Base-by-base conservation (phyloP, 2,329 filamentous ascomycete genomes). In the Arthrinium phaeospermum region DNA sequence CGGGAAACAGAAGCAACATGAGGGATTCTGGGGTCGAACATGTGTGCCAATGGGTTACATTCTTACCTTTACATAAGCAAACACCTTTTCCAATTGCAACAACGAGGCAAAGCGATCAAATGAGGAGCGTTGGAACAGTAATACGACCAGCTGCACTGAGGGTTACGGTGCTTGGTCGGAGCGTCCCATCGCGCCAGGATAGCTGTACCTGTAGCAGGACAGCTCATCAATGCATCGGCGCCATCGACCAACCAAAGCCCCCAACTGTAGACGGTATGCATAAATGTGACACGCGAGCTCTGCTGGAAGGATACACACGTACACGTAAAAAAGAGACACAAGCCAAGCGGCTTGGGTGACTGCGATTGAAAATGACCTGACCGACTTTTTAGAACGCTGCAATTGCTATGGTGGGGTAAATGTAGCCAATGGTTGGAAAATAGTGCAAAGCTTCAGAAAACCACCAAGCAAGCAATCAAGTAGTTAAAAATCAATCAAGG, bases 401-500 rank as follows among this genome's bases (percentile, higher is more conserved):
- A 37, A 64, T 64, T 64, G 57, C 57, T 41, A 64, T 64, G 22
- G 57, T 64, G 57, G 57, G 57, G 57, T 24, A 64, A 37, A 37
- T 19, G 14, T 19, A 14, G 41, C 13, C 57, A n/a, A 13, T n/a
- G 27, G 51, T 27, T 57, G 24, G 27, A 27, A 47, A 53, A 53
- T 53, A 53, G 24, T 53, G 49, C 24, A 30, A n/a, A 4, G 30
- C 30, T 61, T 30, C 30, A 34, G 30, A 53, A 34, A 57, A 47
- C 46, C 46, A 47, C 7, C 27, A 34, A 16, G 14, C 53, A 22
- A 0, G 27, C 53, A 61, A 7, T 4, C 53, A 22, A 22, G 30
- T 57, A 57, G 75, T 19, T 4, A 37, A n/a, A 19, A 13, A 4
- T n/a, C 10, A 41, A n/a, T 64, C 34, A 85, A 1, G 83, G 80